phyloP scores from a whole-genome alignment of 2,329 filamentous ascomycete genomes.

The Fusarium sublunatum region DNA sequence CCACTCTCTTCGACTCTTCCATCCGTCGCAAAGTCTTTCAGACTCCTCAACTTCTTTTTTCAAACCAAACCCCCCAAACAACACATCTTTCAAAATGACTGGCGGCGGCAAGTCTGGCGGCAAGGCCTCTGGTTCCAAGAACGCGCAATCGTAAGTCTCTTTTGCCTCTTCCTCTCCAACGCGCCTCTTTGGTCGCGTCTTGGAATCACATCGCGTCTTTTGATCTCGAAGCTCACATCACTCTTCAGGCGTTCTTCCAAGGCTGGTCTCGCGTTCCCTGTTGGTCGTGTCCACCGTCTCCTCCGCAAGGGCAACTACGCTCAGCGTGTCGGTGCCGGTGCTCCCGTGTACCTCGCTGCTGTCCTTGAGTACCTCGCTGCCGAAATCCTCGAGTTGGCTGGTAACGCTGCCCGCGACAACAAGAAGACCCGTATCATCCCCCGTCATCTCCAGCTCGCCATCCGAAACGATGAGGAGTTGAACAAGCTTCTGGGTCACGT shows the following conservation, averaged over 20 bases:
- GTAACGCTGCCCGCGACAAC: constrained; percentile 98
- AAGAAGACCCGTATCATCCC: constrained; percentile 99
- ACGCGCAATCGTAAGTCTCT: constrained; percentile 90
- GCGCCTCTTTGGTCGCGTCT: constrained; percentile 18
- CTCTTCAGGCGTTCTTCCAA: constrained; percentile 90
- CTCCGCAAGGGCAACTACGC: constrained; percentile 99
- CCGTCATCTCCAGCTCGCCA: constrained; percentile 97
- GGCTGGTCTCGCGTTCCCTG: constrained; percentile 98
- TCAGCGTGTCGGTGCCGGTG: constrained; percentile 98
- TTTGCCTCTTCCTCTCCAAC: constrained; percentile 1
- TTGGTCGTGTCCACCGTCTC: constrained; percentile 99
- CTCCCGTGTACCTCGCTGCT: constrained; percentile 95
- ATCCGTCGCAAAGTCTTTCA: constrained; percentile 40
- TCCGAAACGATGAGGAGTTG: constrained; percentile 99
- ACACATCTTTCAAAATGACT: constrained; percentile 86
- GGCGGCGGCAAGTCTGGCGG: constrained; percentile 99
- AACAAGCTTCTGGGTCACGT: constrained; percentile 98
- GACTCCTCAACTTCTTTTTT: constrained; percentile 33
- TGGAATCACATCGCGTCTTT: constrained; percentile 2
- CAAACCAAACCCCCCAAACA: constrained; percentile 36
- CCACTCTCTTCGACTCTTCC: constrained; percentile 49
- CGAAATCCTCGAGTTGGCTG: constrained; percentile 98
- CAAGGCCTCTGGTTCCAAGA: constrained; percentile 99
- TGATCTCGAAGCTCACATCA: constrained; percentile 20
- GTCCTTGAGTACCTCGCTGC: constrained; percentile 98